Conservation (phyloP, 2,329 filamentous ascomycete species). For the Aspergillus sp. region DNA sequence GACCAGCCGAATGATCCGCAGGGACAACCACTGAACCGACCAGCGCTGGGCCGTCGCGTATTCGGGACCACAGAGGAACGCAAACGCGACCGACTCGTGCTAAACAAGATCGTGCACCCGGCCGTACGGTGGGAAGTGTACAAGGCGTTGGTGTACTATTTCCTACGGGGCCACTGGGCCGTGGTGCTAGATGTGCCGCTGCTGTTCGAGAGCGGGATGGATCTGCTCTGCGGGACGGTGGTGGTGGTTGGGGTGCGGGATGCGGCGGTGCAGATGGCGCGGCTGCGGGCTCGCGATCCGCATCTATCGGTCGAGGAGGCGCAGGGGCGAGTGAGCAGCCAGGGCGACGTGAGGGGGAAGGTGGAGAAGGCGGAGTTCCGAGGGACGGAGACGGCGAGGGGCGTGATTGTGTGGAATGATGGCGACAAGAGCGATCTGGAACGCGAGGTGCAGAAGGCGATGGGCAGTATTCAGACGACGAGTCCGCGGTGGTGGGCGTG, state of each 20-base stretch:
- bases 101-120: conserved; percentile 92
- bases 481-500: conserved; percentile 87
- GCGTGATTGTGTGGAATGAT: conserved; percentile 91
- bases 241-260: conserved; percentile 84
- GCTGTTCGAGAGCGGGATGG: conserved; percentile 84
- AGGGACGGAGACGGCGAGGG: conserved; percentile 54
- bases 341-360: conserved; percentile 83
- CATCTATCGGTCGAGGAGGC: conserved; percentile 85
- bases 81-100: conserved; percentile 67
- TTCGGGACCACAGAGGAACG: conserved; percentile 76
- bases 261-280: conserved; percentile 75
- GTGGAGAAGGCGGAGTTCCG: conserved; percentile 70
- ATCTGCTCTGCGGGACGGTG: conserved; percentile 79
- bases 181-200: conserved; percentile 91
- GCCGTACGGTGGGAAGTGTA: conserved; percentile 84
- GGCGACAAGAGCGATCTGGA: conserved; percentile 68
- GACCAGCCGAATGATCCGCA: conserved; percentile 29
- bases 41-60: conserved; percentile 78
- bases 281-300: conserved; percentile 71
- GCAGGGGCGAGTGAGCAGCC: conserved; percentile 78
- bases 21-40: conserved; percentile 71
- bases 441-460: conserved; percentile 63
- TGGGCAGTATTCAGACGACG: conserved; percentile 59
- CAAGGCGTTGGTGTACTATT: conserved; percentile 68
- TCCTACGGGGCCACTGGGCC: conserved; percentile 76